Evolutionary conservation across 2,329 filamentous ascomycete genomes (phyloP).

Genomic region (Pseudogymnoascus sp.): DNA sequence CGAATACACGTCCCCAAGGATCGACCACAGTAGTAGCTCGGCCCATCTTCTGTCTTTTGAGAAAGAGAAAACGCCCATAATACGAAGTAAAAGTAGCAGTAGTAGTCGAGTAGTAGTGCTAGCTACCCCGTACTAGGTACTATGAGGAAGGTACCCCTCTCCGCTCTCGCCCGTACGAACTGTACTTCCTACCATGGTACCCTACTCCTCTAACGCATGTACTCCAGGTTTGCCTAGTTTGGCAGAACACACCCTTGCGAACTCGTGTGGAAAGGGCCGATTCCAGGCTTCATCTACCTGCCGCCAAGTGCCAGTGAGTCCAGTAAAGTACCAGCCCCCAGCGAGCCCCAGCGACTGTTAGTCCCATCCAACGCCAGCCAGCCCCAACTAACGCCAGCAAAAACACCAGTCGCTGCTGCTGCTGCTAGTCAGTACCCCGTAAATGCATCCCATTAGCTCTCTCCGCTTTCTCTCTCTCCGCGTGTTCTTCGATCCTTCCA

Average conservation of each 20-base stretch:
- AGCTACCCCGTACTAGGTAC: not conserved
- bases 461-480: not conserved
- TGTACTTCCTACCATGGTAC: not conserved
- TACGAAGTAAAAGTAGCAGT: not conserved
- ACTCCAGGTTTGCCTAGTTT: not conserved
- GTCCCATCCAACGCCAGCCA: not conserved
- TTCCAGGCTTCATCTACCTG: not conserved
- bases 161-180: not conserved
- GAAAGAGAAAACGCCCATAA: not conserved
- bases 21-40: not conserved
- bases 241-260: not conserved
- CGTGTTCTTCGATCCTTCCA: not conserved
- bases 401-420: not conserved
- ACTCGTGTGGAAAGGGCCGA: not conserved
- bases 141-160: not conserved
- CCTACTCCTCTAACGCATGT: too few relatives aligned
- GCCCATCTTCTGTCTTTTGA: not conserved
- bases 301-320: not conserved
- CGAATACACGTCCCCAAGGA: not conserved
- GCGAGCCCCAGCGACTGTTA: not conserved
- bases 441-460: not conserved
- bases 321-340: too few relatives aligned
- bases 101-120: too few relatives aligned
- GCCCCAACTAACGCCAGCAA: not conserved
- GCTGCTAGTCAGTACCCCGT: not conserved